Conservation (phyloP, 805 yeast species). For the Candida rishiriensis region DNA sequence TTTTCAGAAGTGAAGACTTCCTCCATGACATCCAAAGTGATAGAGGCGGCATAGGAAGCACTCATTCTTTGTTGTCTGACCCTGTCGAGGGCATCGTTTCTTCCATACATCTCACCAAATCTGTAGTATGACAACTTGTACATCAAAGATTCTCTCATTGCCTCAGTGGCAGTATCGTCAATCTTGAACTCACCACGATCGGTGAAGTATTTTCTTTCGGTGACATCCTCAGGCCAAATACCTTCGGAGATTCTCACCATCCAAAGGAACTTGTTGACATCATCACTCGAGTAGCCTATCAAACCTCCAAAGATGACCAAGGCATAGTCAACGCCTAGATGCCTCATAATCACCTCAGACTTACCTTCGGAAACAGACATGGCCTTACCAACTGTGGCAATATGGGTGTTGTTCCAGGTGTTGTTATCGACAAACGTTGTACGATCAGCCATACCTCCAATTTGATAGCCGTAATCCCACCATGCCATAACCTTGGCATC, state of each 20-base stretch:
- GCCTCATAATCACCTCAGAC: slow-evolving; percentile 80
- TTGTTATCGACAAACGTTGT: slow-evolving; percentile 97
- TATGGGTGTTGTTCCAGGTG: slow-evolving; percentile 99
- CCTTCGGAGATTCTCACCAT: slow-evolving; percentile 99
- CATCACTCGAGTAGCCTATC: slow-evolving; percentile 93
- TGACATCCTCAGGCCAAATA: slow-evolving; percentile 98
- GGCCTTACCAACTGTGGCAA: slow-evolving; percentile 98
- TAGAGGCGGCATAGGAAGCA: slow-evolving; percentile 27
- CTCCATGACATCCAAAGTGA: slow-evolving; percentile 73
- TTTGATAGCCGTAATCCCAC: slow-evolving; percentile 99
- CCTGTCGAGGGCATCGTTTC: slow-evolving; percentile 68
- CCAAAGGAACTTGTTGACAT: slow-evolving; percentile 95
- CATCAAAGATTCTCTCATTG: slow-evolving; percentile 88
- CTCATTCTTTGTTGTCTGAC: slow-evolving; percentile 71
- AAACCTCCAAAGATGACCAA: slow-evolving; percentile 92
- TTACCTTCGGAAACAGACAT: slow-evolving; percentile 88
- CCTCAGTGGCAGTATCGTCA: slow-evolving; percentile 72
- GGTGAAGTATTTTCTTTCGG: slow-evolving; percentile 80
- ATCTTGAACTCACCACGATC: slow-evolving; percentile 83
- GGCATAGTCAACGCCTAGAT: slow-evolving; percentile 94
- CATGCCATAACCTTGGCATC: slow-evolving; percentile 96
- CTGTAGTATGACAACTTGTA: slow-evolving; percentile 92
- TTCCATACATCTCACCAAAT: slow-evolving; percentile 66
- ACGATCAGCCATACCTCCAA: slow-evolving; percentile 99
- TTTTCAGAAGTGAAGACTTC: slow-evolving; percentile 95